Percentiles rank a stretch among this genome's conserved stretches.
These are phyloP conservation scores for Acanthamoeba polyphaga DNA, from an alignment of 208 protist species.

Conservation along the genomic window DNA sequence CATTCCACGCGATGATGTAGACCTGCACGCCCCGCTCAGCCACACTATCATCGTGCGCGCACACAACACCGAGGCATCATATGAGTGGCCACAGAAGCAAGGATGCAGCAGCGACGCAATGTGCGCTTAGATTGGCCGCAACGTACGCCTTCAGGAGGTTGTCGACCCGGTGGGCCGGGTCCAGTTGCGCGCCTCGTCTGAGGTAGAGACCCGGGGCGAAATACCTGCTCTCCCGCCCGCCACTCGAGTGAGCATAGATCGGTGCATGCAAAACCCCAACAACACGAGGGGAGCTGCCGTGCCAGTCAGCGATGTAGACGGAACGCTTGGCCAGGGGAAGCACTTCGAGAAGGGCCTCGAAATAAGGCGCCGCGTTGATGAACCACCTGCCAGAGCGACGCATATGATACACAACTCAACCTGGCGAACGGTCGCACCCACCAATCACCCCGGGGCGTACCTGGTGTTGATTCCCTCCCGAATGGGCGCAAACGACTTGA, in stretches of 20 bases:
- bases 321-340: background rate
- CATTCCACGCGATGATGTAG: slow-evolving; percentile 4
- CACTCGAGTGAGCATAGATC: too few relatives aligned
- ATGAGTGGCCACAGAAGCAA: background rate
- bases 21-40: slow-evolving; percentile 17
- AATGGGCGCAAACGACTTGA: slow-evolving; percentile 33
- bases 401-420: background rate
- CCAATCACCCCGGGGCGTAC: background rate
- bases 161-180: background rate
- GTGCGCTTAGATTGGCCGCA: too few relatives aligned
- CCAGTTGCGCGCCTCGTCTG: background rate
- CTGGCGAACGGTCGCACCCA: background rate
- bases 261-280: too few relatives aligned
- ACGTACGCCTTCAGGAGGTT: background rate
- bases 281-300: background rate
- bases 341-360: background rate
- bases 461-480: background rate
- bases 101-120: background rate
- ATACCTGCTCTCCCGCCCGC: background rate
- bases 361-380: slow-evolving; percentile 29
- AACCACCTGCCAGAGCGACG: background rate
- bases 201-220: slow-evolving; percentile 38
- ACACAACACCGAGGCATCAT: too few relatives aligned
- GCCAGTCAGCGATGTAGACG: slow-evolving; percentile 29
- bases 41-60: background rate